Conservation (phyloP, 2,329 filamentous ascomycete species). For the Venturia asperata region DNA sequence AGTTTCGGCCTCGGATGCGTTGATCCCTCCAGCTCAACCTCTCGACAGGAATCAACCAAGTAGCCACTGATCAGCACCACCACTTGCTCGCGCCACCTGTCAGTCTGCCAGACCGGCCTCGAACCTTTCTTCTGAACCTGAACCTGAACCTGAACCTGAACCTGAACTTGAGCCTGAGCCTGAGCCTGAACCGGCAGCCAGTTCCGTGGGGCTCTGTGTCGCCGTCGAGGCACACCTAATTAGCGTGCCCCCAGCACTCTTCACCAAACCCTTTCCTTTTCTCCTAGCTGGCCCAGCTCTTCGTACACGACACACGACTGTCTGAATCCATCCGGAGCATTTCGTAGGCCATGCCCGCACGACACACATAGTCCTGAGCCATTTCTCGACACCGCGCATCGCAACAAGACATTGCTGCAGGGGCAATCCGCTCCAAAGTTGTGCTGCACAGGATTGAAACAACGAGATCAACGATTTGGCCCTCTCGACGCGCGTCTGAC, state of each 20-base stretch:
- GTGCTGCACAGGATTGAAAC: background rate
- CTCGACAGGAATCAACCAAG: constrained; percentile 4
- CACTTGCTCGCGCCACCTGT: background rate
- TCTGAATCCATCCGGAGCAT: background rate
- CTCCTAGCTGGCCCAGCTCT: constrained; percentile 12
- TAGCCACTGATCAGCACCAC: background rate
- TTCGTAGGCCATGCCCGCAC: background rate
- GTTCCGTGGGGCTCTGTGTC: constrained; percentile 9
- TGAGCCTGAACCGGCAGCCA: background rate
- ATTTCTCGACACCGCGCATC: background rate
- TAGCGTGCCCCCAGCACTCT: constrained; percentile 16
- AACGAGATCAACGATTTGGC: background rate
- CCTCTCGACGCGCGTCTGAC: background rate
- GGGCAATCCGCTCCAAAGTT: background rate
- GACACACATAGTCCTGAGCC: background rate
- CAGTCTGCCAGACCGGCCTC: background rate
- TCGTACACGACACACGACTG: background rate
- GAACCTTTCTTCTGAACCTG: background rate
- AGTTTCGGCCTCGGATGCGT: background rate
- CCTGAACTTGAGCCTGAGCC: too few species aligned
- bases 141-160: too few species aligned
- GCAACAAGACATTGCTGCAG: background rate
- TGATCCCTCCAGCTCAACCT: background rate
- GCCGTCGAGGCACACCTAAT: constrained; percentile 10
- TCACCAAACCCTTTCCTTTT: constrained; percentile 11